A percentile compares a stretch with the other conserved stretches of the same genome.
phyloP scores from a whole-genome alignment of 2,329 filamentous ascomycete genomes.

The Apiospora pterosperma region DNA sequence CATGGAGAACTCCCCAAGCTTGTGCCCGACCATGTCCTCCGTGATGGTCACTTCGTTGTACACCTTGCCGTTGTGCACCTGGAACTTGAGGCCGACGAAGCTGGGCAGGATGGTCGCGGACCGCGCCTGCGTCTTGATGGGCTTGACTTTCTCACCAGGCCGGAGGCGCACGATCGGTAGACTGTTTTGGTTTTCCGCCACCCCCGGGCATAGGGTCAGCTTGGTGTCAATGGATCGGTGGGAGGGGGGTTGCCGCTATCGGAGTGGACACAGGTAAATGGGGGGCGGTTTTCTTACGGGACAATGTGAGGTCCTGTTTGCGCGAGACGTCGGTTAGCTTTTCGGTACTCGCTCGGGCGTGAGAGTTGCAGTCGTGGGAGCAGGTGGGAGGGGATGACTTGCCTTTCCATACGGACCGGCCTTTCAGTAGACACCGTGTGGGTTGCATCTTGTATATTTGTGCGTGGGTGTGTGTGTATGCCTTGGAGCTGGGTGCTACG shows the following conservation, averaged over 20 bases:
- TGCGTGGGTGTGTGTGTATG: neutral
- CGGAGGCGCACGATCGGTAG: constrained; percentile 62
- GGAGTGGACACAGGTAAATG: neutral
- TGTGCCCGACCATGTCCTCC: constrained; percentile 95
- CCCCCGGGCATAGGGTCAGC: neutral
- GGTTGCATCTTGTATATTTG: constrained; percentile 26
- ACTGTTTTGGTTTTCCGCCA: too few species aligned
- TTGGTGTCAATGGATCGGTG: neutral
- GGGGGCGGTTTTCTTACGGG: constrained; percentile 47
- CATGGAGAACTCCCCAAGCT: constrained; percentile 88
- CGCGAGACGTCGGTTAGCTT: constrained; percentile 10
- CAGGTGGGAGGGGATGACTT: constrained; percentile 2
- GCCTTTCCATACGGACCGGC: constrained; percentile 33
- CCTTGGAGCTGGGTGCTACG: neutral
- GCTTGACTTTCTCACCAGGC: constrained; percentile 60
- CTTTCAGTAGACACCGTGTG: constrained; percentile 31
- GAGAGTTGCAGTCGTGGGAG: neutral
- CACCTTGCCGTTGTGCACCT: constrained; percentile 86
- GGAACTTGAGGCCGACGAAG: constrained; percentile 86
- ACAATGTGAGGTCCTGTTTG: constrained; percentile 65
- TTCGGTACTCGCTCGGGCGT: neutral
- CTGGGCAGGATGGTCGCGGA: constrained; percentile 87
- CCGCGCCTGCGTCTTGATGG: constrained; percentile 83
- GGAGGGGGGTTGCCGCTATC: neutral
- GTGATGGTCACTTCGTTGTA: constrained; percentile 82